phyloP scores from a whole-genome alignment of 2,329 filamentous ascomycete species.

The Metarhizium sp. region DNA sequence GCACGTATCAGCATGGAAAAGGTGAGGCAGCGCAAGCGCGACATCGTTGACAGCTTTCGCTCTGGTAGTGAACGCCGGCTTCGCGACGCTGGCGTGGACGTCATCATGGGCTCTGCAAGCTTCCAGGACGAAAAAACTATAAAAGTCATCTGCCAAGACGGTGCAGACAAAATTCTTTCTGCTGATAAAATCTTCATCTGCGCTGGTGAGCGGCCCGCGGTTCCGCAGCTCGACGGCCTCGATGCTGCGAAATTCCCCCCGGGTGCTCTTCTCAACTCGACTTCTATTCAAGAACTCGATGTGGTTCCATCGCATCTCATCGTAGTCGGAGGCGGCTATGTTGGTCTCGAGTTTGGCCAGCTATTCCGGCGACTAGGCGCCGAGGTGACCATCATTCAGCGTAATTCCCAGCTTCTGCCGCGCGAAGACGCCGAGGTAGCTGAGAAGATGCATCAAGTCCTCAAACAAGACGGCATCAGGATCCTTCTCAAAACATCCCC shows the following conservation, averaged over 20 bases:
- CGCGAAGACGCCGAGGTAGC: slow-evolving; percentile 40
- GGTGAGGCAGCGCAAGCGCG: slow-evolving; percentile 41
- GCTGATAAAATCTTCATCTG: slow-evolving; percentile 36
- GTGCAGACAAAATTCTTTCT: slow-evolving; percentile 22
- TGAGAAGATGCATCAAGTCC: slow-evolving; percentile 28
- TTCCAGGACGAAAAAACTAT: slow-evolving; percentile 32
- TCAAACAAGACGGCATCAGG: slow-evolving; percentile 35
- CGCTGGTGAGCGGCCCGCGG: slow-evolving; percentile 31
- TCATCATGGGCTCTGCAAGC: slow-evolving; percentile 33
- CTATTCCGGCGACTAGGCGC: slow-evolving; percentile 40
- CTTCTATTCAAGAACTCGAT: slow-evolving; percentile 35
- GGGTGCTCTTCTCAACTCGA: slow-evolving; percentile 31
- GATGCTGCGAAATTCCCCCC: slow-evolving; percentile 10
- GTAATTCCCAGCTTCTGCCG: slow-evolving; percentile 30
- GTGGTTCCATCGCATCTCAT: slow-evolving; percentile 37
- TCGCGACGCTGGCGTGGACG: slow-evolving; percentile 29
- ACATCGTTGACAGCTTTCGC: slow-evolving; percentile 41
- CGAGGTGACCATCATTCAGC: slow-evolving; percentile 38
- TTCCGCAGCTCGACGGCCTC: slow-evolving; percentile 27
- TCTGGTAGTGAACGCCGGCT: slow-evolving; percentile 35
- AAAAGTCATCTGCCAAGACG: slow-evolving; percentile 20
- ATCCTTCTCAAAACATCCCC: slow-evolving; percentile 29
- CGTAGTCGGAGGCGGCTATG: slow-evolving; percentile 42
- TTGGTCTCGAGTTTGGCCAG: slow-evolving; percentile 45
- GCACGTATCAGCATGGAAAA: slow-evolving; percentile 36